Evolutionary conservation across 495 filamentous ascomycete species (phyloP), one percentile per base, ranked within the genome.

Genomic region (Neurospora tetrasperma): DNA sequence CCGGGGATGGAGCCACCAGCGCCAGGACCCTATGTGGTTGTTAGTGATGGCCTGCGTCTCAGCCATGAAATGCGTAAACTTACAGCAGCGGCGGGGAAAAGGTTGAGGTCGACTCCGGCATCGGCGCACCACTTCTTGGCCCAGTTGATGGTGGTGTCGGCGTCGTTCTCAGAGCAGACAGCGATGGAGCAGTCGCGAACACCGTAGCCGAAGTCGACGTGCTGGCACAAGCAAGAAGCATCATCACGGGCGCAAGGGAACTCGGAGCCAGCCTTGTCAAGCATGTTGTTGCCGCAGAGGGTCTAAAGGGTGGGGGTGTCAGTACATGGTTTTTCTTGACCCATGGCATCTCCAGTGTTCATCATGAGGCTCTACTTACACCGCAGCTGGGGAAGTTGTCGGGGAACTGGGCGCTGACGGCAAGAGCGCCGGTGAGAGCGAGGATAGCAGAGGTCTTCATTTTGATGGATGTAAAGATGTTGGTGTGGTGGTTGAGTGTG

Each of bases 111-210:
- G n/a, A 39, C 35, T 31, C 71, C 68, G 62, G 46, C 74, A 76
- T 76, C 62, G 54, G 78, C 74, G 71, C 83, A 85, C 69, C 79
- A 75, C 48, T 76, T 73, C 72, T 80, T 75, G 62, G 75, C 83
- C 73, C 80, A 84, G 54, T 72, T 35, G 74, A 84, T 78, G 46
- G 78, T 78, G 16, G 73, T 71, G 48, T 78, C 73, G 69, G 80
- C 79, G 2, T 74, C 71, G n/a, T 73, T 73, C 8, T 78, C 73
- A 42, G 77, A 71, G 85, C 93, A 96, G 70, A 87, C 85, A 82
- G 91, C 80, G 72, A 83, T 80, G 70, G 92, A 87, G 86, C 93
- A 97, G 83, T 97, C 93, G 69, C 88, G 90, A 73, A 97, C 84
- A 78, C 93, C 93, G 78, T 89, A 91, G 73, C 81, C 79, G 81